Percentiles rank a stretch among this genome's conserved stretches.
These are phyloP conservation scores for Colletotrichum destructivum DNA, from an alignment of 2,329 filamentous ascomycete genomes.

Conservation along the genomic window DNA sequence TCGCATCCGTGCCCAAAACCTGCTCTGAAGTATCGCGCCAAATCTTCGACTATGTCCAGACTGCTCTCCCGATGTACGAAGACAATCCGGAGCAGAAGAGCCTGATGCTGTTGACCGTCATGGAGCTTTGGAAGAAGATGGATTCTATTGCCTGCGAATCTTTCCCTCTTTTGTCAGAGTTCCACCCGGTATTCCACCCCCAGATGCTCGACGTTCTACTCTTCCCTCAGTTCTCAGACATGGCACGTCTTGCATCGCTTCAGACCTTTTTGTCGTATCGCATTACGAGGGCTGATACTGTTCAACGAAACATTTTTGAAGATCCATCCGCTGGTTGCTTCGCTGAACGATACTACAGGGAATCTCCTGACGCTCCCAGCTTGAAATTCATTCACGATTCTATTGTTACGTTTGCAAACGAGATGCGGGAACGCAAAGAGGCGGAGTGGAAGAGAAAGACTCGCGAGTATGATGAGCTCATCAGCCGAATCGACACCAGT, in stretches of 20 bases:
- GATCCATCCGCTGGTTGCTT: constrained; percentile 51
- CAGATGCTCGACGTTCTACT: constrained; percentile 70
- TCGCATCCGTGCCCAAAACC: background rate
- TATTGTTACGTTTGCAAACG: constrained; percentile 47
- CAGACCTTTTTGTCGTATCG: constrained; percentile 59
- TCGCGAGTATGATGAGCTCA: constrained; percentile 50
- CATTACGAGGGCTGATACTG: constrained; percentile 23
- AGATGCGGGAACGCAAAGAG: constrained; percentile 46
- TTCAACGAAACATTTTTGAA: constrained; percentile 63
- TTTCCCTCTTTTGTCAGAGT: constrained; percentile 65
- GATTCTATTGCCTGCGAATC: constrained; percentile 61
- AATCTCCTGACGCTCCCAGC: constrained; percentile 40
- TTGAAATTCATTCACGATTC: constrained; percentile 42
- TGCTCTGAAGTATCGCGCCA: constrained; percentile 49
- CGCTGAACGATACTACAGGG: constrained; percentile 48
- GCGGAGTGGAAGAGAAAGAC: constrained; percentile 52
- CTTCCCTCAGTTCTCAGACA: constrained; percentile 60
- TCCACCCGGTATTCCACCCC: constrained; percentile 65
- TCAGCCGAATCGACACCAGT: constrained; percentile 48
- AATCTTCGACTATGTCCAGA: constrained; percentile 54
- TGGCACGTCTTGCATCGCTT: constrained; percentile 62
- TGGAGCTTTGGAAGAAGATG: constrained; percentile 72
- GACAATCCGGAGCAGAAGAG: constrained; percentile 66
- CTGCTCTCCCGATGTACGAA: constrained; percentile 56
- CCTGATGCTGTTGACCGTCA: constrained; percentile 64